Evolutionary conservation across 768 basidiomycete species (phyloP).

Genomic region (Tephrocybe sp.): DNA sequence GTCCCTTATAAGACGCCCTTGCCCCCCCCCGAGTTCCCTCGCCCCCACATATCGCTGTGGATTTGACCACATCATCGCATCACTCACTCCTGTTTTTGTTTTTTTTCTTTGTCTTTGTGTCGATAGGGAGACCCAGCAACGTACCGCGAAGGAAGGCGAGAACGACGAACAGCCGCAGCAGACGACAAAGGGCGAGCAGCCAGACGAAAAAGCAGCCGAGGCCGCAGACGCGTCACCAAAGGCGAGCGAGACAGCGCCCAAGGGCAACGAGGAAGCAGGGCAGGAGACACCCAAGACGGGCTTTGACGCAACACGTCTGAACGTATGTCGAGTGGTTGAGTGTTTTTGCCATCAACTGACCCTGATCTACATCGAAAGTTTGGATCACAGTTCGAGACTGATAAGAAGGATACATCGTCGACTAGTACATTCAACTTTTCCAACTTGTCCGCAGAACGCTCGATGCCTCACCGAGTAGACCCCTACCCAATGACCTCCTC

Average conservation of each 20-base stretch:
- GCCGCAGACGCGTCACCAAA: conserved; percentile 11
- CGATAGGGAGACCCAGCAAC: conserved; percentile 19
- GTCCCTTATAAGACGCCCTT: too few relatives aligned
- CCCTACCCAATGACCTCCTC: conserved; percentile 29
- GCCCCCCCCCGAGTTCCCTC: too few relatives aligned
- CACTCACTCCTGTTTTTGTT: background rate
- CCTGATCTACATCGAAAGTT: conserved; percentile 33
- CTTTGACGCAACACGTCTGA: conserved; percentile 20
- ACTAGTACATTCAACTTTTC: conserved; percentile 9
- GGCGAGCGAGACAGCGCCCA: background rate
- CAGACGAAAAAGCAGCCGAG: background rate
- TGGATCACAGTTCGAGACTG: conserved; percentile 26
- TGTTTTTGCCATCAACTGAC: conserved; percentile 30
- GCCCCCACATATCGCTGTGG: too few relatives aligned
- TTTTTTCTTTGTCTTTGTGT: conserved; percentile 18
- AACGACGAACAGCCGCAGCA: conserved; percentile 2
- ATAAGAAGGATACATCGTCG: conserved; percentile 8
- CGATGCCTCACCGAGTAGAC: conserved; percentile 54
- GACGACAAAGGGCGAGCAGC: conserved; percentile 9
- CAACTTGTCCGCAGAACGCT: conserved; percentile 14
- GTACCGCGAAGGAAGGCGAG: conserved; percentile 8
- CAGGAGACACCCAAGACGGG: conserved; percentile 9
- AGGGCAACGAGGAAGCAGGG: conserved; percentile 8
- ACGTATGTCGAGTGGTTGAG: conserved; percentile 31
- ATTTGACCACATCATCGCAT: too few relatives aligned